Evolutionary conservation across 2,329 filamentous ascomycete genomes (phyloP), one percentile per base, ranked within the genome.

Genomic region (Colletotrichum acutatum): DNA sequence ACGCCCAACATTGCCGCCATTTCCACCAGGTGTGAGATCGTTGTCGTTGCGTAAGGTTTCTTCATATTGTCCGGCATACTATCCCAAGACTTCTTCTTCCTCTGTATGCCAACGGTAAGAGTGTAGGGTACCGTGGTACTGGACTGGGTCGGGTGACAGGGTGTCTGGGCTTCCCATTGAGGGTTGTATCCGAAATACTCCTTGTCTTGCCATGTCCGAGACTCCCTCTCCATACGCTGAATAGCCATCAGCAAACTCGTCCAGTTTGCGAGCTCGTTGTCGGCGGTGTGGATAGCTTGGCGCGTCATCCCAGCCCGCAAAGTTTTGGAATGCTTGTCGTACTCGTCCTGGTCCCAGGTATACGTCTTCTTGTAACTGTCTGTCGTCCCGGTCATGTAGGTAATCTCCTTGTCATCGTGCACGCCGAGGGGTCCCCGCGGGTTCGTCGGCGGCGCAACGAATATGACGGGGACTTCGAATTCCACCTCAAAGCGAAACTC

Each of bases 1-100:
- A 86, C 78, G 4, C 84, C 82, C 1, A 83, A 68, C 77, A 83
- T 79, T 9, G 77, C 80, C 0, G 80, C 81, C 5, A 83, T 78
- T 73, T 83, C 82, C 0, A 83, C 76, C 1, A 83, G 71, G 60
- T 83, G 81, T 8, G 76, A 80, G 14, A 83, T 80, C 5, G 80
- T 82, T 4, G 78, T 83, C 2, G 78, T 82, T 1, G 82, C 82
- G 65, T 81, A 83, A 0, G 81, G 82, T 66, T 78, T 80, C 59
- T 69, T 75, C 56, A 58, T 69, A 46, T 65, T 74, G 19, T 68
- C 64, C 1, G 71, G 70, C 71, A 72, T 71, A 53, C 59, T 68
- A 26, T 74, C 72, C 72, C 69, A 74, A 1, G 68, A 74, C 56
- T 63, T 71, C 49, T 68, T 72, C 60, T 74, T 74, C 2, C 72